Evolutionary conservation across 805 yeast species (phyloP), one percentile per base, ranked within the genome.

Genomic region (Yamadazyma insecticola): DNA sequence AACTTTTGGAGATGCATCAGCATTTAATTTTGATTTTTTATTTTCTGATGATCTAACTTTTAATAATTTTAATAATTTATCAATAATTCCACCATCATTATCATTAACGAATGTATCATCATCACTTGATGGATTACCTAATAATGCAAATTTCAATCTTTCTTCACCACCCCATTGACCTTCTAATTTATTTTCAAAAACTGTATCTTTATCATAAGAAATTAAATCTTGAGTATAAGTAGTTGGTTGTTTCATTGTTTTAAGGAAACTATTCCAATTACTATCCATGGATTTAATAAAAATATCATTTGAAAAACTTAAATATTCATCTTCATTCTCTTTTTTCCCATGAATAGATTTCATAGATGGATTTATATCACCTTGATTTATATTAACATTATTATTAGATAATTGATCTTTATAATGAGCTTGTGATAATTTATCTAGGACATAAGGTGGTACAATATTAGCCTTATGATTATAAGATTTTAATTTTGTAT

Each of bases 131-230:
- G 50, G 44, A 10, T 47, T 36, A 10, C 68, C 67, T 35, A 72
- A 53, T 39, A 78, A 70, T 17, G 78, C 73, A 27, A 58, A 62
- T 33, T 71, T 69, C 39, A 84, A 60, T 37, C 88, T 55, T 34
- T 72, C 72, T 35, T 72, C 85, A 23, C 94, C 94, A 21, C 79
- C 78, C 92, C 92, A 84, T 13, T 67, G 58, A 1, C 71, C 59
- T 22, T 48, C 49, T 28, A 61, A 69, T 25, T 70, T 63, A 30
- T 77, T 52, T 33, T 69, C 71, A n/a, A 48, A 36, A 17, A 39
- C 44, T 25, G 47, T 48, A 12, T 50, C 36, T 13, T 49, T 45
- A 30, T 60, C 63, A 20, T 41, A 41, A 8, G 41, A 38, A 11
- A 56, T 34, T 18, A 45, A 35, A 25, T 52, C 66, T 13, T 37